Conservation (phyloP, 371 early-diverging fungal genomes). For the Apophysomyces sp. region DNA sequence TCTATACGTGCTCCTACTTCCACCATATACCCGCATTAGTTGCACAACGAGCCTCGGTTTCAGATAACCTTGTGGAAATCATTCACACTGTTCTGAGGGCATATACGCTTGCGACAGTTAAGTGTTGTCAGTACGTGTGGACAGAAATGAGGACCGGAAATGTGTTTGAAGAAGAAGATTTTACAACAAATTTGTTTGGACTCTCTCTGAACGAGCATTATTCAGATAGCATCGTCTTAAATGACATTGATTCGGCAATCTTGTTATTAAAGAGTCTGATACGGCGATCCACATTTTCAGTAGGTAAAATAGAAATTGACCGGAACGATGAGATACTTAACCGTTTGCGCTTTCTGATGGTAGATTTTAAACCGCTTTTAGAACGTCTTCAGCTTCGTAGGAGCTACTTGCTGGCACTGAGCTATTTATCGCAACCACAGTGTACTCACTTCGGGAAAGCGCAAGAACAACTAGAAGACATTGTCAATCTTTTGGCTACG, state of each 20-base stretch:
- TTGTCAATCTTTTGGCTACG: conserved; percentile 1
- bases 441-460: conserved; percentile 29
- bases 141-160: conserved; percentile 64
- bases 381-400: conserved; percentile 30
- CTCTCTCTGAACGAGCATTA: conserved; percentile 56
- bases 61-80: conserved; percentile 19
- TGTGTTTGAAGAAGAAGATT: conserved; percentile 74
- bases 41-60: conserved; percentile 12
- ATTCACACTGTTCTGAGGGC: conserved; percentile 48
- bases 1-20: conserved; percentile 70
- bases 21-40: conserved; percentile 51
- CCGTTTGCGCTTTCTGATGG: neutral
- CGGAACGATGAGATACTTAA: neutral
- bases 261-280: neutral
- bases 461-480: conserved; percentile 21
- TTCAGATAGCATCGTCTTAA: conserved; percentile 41
- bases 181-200: conserved; percentile 65
- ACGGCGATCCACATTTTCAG: neutral
- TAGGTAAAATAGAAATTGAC: neutral
- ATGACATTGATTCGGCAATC: conserved; percentile 47
- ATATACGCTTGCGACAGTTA: conserved; percentile 52
- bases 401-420: conserved; percentile 28
- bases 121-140: conserved; percentile 59
- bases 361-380: conserved; percentile 16
- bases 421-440: conserved; percentile 32